These are phyloP conservation scores for Pleurotus giganteus DNA, from an alignment of 768 basidiomycete species.

Conservation along the genomic window DNA sequence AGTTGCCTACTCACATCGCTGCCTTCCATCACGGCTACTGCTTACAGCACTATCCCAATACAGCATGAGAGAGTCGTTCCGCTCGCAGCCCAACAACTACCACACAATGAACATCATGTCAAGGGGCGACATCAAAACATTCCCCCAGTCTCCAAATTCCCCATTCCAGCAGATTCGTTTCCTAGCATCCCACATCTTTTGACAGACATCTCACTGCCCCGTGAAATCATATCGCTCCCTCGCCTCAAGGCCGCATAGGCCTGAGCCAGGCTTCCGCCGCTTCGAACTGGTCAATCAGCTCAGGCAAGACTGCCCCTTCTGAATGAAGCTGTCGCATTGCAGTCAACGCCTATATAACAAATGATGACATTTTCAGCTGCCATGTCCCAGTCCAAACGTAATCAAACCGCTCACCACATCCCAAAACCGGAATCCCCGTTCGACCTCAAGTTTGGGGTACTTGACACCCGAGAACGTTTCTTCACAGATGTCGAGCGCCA, in stretches of 20 bases:
- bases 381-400: not conserved
- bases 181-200: slow-evolving; percentile 7
- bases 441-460: slow-evolving; percentile 82
- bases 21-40: not conserved
- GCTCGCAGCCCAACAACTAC: too few species aligned
- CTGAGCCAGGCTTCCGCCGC: slow-evolving; percentile 91
- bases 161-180: slow-evolving; percentile 1
- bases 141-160: slow-evolving; percentile 5
- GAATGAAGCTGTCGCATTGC: slow-evolving; percentile 89
- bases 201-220: slow-evolving; percentile 6
- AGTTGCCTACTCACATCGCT: not conserved
- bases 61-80: too few species aligned
- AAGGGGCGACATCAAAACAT: slow-evolving; percentile 10
- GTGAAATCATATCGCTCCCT: not conserved
- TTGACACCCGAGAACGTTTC: slow-evolving; percentile 95
- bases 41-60: not conserved
- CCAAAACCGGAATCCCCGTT: slow-evolving; percentile 98
- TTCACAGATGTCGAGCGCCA: slow-evolving; percentile 90
- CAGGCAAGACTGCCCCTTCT: slow-evolving; percentile 76
- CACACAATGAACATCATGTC: slow-evolving; percentile 5
- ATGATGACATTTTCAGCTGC: slow-evolving; percentile 3
- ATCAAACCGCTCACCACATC: slow-evolving; percentile 71
- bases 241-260: slow-evolving; percentile 79
- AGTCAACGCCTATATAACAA: slow-evolving; percentile 59
- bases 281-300: slow-evolving; percentile 95